phyloP scores from a whole-genome alignment of 306 rosid species.

The Datisca glomerata region DNA sequence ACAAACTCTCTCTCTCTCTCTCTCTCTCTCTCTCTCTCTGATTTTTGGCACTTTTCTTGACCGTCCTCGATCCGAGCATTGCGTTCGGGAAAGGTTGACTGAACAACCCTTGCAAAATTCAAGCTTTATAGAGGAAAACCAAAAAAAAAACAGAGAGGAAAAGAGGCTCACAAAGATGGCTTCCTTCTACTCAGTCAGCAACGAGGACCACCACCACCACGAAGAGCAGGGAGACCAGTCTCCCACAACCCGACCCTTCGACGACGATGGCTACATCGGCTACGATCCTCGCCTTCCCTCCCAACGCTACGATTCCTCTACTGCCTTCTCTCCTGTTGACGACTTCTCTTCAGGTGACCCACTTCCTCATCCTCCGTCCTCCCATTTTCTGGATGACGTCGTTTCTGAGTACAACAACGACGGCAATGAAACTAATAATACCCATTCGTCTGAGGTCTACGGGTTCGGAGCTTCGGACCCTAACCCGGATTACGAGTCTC shows the following conservation, averaged over 20 bases:
- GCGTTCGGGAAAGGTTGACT: constrained; percentile 15
- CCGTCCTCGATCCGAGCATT: constrained; percentile 19
- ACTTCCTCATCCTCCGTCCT: constrained; percentile 12
- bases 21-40: neutral
- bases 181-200: constrained; percentile 46
- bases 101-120: neutral
- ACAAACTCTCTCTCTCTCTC: neutral
- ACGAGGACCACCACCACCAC: constrained; percentile 24
- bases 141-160: neutral
- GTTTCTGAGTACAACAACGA: constrained; percentile 10
- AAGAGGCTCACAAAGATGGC: constrained; percentile 26
- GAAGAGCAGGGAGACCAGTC: constrained; percentile 23
- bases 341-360: constrained; percentile 18
- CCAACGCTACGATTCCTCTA: constrained; percentile 23
- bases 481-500: constrained; percentile 34
- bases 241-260: constrained; percentile 23
- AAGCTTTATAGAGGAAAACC: neutral
- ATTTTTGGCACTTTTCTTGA: neutral
- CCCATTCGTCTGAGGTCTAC: constrained; percentile 23
- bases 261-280: constrained; percentile 31
- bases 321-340: constrained; percentile 13
- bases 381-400: constrained; percentile 13
- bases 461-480: constrained; percentile 37
- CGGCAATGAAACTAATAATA: constrained; percentile 2
- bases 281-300: constrained; percentile 14